These are phyloP conservation scores for Raphanus raphanistrum DNA, from an alignment of 345 rosid genomes.

Conservation along the genomic window DNA sequence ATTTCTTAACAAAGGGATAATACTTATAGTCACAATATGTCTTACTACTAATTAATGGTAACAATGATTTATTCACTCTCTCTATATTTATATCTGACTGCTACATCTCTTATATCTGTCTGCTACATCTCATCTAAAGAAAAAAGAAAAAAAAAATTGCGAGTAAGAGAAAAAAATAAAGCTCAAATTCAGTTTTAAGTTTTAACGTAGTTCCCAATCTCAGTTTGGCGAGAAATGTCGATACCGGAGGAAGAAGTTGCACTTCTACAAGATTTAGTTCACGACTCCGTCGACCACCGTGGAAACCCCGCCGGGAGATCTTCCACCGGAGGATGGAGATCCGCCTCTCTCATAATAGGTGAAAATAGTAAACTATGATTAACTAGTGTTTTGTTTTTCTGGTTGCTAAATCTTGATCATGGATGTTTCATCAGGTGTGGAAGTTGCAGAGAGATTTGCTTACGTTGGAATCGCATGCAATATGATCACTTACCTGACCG, in stretches of 20 bases:
- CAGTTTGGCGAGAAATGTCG: neutral
- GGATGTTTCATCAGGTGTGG: slow-evolving; percentile 12
- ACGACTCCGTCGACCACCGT: slow-evolving; percentile 12
- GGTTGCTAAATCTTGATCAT: neutral
- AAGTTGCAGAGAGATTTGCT: slow-evolving; percentile 16
- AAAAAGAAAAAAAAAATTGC: neutral
- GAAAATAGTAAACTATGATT: neutral
- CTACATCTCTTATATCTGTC: neutral
- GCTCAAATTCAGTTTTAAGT: neutral
- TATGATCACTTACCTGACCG: slow-evolving; percentile 11
- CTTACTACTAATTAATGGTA: neutral
- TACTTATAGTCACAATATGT: neutral
- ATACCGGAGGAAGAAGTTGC: slow-evolving; percentile 5
- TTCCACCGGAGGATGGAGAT: slow-evolving; percentile 9
- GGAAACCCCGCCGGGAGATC: neutral
- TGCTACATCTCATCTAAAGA: neutral
- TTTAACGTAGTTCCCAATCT: neutral
- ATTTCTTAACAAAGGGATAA: neutral
- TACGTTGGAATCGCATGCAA: slow-evolving; percentile 11
- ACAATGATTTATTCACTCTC: neutral
- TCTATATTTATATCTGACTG: neutral
- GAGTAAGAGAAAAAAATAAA: neutral
- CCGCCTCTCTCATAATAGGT: slow-evolving; percentile 5
- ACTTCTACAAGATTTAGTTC: neutral
- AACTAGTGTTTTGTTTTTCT: neutral